These are phyloP conservation scores for Penicillium expansum DNA, from an alignment of 2,329 filamentous ascomycete genomes.

Conservation along the genomic window DNA sequence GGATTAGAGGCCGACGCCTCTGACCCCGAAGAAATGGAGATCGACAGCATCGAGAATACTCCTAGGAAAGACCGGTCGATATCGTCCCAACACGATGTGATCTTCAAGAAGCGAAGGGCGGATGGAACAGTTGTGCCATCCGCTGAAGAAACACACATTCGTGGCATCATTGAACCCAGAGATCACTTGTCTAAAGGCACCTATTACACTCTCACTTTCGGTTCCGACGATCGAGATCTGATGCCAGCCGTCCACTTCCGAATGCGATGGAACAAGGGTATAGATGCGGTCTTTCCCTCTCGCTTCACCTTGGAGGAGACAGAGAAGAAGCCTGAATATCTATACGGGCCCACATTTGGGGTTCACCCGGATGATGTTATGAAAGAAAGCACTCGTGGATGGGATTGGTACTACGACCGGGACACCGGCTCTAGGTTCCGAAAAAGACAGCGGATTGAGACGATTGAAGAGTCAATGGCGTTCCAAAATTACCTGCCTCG, in stretches of 20 bases:
- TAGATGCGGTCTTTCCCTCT: slow-evolving; percentile 53
- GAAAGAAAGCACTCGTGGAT: slow-evolving; percentile 47
- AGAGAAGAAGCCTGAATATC: slow-evolving; percentile 33
- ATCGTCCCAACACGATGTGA: slow-evolving; percentile 1
- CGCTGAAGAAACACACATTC: slow-evolving; percentile 33
- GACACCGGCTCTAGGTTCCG: slow-evolving; percentile 44
- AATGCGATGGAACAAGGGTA: slow-evolving; percentile 48
- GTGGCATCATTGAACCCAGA: slow-evolving; percentile 37
- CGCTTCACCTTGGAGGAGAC: slow-evolving; percentile 37
- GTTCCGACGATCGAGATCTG: slow-evolving; percentile 51
- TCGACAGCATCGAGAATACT: slow-evolving; percentile 1
- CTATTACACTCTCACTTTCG: slow-evolving; percentile 52
- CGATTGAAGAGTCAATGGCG: slow-evolving; percentile 39
- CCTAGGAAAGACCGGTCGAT: slow-evolving; percentile 9
- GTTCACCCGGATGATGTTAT: slow-evolving; percentile 41
- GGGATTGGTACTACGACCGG: slow-evolving; percentile 54
- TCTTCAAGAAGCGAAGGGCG: slow-evolving; percentile 15
- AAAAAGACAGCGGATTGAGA: slow-evolving; percentile 39
- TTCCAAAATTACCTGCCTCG: slow-evolving; percentile 43
- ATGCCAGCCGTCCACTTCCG: slow-evolving; percentile 47
- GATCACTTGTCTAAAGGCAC: slow-evolving; percentile 43
- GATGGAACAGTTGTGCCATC: slow-evolving; percentile 20
- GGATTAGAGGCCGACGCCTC: slow-evolving; percentile 21
- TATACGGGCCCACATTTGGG: slow-evolving; percentile 45
- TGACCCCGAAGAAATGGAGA: slow-evolving; percentile 20